Conservation (phyloP, 1,284 basidiomycete genomes). For the Papiliotrema nemorosa region DNA sequence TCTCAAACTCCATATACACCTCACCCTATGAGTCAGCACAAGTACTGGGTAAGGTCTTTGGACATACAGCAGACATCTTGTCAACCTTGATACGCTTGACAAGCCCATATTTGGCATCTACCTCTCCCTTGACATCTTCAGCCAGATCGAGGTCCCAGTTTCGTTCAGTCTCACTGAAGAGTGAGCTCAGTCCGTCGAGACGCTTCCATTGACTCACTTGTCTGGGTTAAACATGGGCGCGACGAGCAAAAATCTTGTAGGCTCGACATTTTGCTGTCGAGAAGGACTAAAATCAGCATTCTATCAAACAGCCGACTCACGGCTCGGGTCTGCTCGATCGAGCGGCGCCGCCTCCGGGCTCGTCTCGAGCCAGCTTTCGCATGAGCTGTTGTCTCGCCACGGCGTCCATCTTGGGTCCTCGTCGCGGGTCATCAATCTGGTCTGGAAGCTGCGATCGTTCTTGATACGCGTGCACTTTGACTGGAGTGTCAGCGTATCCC, state of each 20-base stretch:
- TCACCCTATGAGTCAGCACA: slow-evolving; percentile 66
- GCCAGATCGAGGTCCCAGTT: slow-evolving; percentile 96
- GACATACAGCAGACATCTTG: slow-evolving; percentile 79
- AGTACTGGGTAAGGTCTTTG: not conserved
- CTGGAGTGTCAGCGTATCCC: slow-evolving; percentile 50
- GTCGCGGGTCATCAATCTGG: slow-evolving; percentile 32
- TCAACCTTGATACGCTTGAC: slow-evolving; percentile 89
- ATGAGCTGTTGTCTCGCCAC: slow-evolving; percentile 95
- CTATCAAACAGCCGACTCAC: not conserved
- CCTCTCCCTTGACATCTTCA: slow-evolving; percentile 93
- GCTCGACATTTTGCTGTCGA: slow-evolving; percentile 58
- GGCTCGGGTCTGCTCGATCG: slow-evolving; percentile 1
- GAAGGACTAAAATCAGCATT: slow-evolving; percentile 59
- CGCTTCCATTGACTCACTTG: slow-evolving; percentile 59
- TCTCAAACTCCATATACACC: slow-evolving; percentile 90
- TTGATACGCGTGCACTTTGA: slow-evolving; percentile 85
- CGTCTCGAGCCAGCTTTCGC: slow-evolving; percentile 89
- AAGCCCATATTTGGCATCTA: slow-evolving; percentile 82
- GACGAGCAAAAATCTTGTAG: slow-evolving; percentile 77
- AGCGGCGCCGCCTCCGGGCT: slow-evolving; percentile 19
- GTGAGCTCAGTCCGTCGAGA: slow-evolving; percentile 1
- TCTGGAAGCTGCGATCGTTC: slow-evolving; percentile 57
- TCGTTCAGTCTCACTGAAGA: slow-evolving; percentile 77
- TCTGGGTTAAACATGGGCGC: slow-evolving; percentile 97
- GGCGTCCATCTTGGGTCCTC: slow-evolving; percentile 80